Evolutionary conservation across 116 monocot genomes (phyloP).

Genomic region (Papilionanthe hybrid): DNA sequence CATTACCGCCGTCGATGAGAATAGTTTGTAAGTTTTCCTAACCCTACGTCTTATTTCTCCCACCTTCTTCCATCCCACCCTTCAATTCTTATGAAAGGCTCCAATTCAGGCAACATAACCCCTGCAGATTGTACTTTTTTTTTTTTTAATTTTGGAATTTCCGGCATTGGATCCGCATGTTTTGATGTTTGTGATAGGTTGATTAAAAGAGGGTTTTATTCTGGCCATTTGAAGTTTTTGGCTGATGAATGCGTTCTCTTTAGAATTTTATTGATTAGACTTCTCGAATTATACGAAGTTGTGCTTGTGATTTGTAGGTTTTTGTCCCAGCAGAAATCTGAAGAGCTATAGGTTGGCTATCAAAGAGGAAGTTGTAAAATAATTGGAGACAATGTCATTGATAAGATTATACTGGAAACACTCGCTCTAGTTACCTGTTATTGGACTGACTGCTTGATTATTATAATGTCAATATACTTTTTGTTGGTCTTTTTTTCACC

Average conservation of each 20-base stretch:
- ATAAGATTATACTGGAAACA: too few species aligned
- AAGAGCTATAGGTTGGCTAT: too few species aligned
- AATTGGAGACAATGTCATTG: not conserved
- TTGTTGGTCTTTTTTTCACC: too few species aligned
- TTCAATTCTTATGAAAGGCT: not conserved
- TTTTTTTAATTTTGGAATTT: not conserved
- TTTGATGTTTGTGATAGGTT: not conserved
- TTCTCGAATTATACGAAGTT: not conserved
- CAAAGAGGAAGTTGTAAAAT: not conserved
- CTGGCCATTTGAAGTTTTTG: not conserved
- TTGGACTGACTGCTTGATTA: too few species aligned
- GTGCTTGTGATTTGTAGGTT: not conserved
- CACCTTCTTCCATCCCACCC: not conserved
- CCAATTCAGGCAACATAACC: not conserved
- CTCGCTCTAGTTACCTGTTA: too few species aligned
- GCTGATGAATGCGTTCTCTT: not conserved
- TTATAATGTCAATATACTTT: too few species aligned
- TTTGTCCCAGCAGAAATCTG: not conserved
- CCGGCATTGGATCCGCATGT: not conserved
- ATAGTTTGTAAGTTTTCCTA: constrained; percentile 36
- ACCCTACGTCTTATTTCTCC: not conserved
- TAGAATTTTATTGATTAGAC: not conserved
- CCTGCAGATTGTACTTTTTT: not conserved
- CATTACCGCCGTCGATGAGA: constrained; percentile 33
- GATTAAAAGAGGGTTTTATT: not conserved